phyloP scores from a whole-genome alignment of 176 grass and related monocot species.

The Rhynchospora pubera region DNA sequence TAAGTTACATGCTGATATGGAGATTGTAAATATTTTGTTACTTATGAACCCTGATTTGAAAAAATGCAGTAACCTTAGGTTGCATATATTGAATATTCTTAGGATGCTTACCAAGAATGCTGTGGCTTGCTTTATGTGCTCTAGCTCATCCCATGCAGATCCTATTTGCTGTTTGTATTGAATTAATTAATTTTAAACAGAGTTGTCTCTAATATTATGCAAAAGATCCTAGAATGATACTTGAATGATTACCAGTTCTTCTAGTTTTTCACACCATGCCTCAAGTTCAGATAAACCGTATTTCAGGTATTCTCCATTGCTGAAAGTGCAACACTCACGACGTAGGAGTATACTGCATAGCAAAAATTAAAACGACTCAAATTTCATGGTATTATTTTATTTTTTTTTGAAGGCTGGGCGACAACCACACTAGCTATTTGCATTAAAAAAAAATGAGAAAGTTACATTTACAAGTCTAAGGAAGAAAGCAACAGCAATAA shows the following conservation, averaged over 20 bases:
- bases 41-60: constrained; percentile 7
- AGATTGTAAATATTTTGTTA: neutral
- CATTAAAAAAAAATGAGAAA: no score
- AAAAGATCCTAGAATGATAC: neutral
- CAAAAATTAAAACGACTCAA: neutral
- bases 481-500: no score
- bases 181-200: constrained; percentile 9
- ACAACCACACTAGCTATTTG: no score
- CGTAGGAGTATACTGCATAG: constrained; percentile 72
- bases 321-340: constrained; percentile 94
- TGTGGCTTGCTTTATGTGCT: constrained; percentile 77
- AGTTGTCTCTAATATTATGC: neutral
- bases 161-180: constrained; percentile 50
- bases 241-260: constrained; percentile 30
- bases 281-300: constrained; percentile 74
- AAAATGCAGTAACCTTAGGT: neutral
- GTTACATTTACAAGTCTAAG: no score
- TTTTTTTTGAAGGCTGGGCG: no score
- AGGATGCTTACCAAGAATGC: constrained; percentile 99
- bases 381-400: neutral
- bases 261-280: constrained; percentile 54
- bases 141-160: constrained; percentile 83
- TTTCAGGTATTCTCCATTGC: constrained; percentile 97
- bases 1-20: neutral
- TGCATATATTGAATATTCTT: neutral